These are phyloP conservation scores for Pythium brassicae DNA, from an alignment of 352 stramenopile genomes.

Conservation along the genomic window DNA sequence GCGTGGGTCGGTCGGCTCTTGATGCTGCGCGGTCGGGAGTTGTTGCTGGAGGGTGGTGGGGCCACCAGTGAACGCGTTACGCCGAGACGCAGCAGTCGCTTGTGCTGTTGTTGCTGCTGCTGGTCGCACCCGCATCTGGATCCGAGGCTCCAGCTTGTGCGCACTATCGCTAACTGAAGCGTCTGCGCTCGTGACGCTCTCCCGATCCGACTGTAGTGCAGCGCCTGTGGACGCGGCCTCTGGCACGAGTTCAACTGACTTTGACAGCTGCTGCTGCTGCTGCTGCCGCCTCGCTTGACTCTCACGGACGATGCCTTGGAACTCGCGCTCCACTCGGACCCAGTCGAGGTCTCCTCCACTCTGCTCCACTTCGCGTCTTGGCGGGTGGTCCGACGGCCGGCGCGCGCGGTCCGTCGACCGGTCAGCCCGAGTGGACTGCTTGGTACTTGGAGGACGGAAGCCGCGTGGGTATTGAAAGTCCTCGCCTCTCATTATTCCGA, in stretches of 20 bases:
- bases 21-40: too few species aligned
- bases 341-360: conserved; percentile 2
- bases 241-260: background rate
- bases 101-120: background rate
- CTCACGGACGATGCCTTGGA: conserved; percentile 9
- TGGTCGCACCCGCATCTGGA: background rate
- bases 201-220: too few species aligned
- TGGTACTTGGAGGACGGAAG: background rate
- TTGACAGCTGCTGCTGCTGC: background rate
- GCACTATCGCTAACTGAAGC: too few species aligned
- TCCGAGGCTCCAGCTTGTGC: conserved; percentile 1
- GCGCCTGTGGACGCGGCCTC: too few species aligned
- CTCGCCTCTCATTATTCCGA: background rate
- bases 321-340: conserved; percentile 10
- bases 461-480: background rate
- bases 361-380: background rate
- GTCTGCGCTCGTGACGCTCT: too few species aligned
- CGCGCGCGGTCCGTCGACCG: background rate
- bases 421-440: background rate
- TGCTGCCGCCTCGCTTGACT: background rate
- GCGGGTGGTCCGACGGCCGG: background rate
- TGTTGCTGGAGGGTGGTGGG: background rate
- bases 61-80: background rate
- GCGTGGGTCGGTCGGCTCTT: too few species aligned
- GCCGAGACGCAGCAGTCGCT: background rate